These are phyloP conservation scores for Rhodomyrtus psidioides DNA, from an alignment of 441 rosid species.

Conservation along the genomic window DNA sequence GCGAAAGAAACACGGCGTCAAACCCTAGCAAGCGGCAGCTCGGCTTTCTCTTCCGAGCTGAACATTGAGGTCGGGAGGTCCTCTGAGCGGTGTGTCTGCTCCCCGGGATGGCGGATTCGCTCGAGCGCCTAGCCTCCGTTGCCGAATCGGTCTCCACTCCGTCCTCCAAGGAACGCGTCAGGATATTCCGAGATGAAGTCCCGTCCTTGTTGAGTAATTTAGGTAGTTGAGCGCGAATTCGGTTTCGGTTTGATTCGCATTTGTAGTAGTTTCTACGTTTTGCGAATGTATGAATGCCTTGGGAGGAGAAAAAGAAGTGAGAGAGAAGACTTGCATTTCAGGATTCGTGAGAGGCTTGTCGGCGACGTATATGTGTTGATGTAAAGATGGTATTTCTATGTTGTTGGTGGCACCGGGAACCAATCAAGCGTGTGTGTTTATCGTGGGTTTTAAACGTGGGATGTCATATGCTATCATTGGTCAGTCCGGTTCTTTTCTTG, in stretches of 20 bases:
- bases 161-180: conserved; percentile 55
- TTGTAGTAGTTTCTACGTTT: background rate
- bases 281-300: background rate
- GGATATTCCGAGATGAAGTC: conserved; percentile 63
- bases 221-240: conserved; percentile 22
- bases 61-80: background rate
- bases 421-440: background rate
- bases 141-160: conserved; percentile 46
- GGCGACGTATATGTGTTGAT: background rate
- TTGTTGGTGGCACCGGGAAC: background rate
- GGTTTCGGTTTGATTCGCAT: background rate
- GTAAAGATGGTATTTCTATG: background rate
- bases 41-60: background rate
- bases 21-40: background rate
- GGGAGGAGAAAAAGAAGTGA: background rate
- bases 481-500: background rate
- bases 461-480: background rate
- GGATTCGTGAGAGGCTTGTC: background rate
- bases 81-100: background rate
- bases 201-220: conserved; percentile 38
- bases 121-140: conserved; percentile 51
- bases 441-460: background rate
- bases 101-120: conserved; percentile 33
- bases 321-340: background rate
- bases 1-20: background rate